Evolutionary conservation across 345 rosid species (phyloP), one percentile per base, ranked within the genome.

Genomic region (Rhodomyrtus tomentosa): DNA sequence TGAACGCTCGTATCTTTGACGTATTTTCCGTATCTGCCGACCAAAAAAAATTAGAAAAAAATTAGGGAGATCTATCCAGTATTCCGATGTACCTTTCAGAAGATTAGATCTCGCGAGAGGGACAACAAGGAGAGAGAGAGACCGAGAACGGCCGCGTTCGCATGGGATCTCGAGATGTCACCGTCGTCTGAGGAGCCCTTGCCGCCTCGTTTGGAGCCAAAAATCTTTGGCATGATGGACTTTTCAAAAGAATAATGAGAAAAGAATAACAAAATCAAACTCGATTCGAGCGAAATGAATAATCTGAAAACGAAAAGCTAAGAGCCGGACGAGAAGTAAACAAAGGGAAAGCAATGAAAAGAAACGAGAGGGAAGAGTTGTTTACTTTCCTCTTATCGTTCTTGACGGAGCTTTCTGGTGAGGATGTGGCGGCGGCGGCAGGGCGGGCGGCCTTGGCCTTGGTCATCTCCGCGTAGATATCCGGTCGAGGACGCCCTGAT

Each of bases 301-400:
- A 13, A 58, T 83, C 10, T 20, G 22, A 38, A 5, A 50, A 18
- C 2, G 36, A 72, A 82, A 15, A 49, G 5, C 4, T 20, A 29
- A 4, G 24, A 22, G 49, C 8, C 32, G 36, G 72, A 59, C 76
- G 40, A 42, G n/a, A 80, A 53, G 6, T 36, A 76, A 32, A 36
- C 5, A 14, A 9, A 22, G 62, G 16, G 50, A 42, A 20, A 29
- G 22, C 14, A 15, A 29, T 15, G 42, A 22, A 29, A 62, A 29
- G 74, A 62, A 62, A 3, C 22, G 74, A 29, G 72, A 32, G 36
- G 72, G 38, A 58, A 58, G 72, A 29, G 74, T 20, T 8, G 45
- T 18, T 83, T 88, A 95, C 99, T 94, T 89, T 96, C 90, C 93
- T 95, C 93, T 88, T 96, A 83, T 95, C 93, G 82, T 84, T 86